phyloP scores from a whole-genome alignment of 768 basidiomycete species.

The Tricholoma hemisulphureum region DNA sequence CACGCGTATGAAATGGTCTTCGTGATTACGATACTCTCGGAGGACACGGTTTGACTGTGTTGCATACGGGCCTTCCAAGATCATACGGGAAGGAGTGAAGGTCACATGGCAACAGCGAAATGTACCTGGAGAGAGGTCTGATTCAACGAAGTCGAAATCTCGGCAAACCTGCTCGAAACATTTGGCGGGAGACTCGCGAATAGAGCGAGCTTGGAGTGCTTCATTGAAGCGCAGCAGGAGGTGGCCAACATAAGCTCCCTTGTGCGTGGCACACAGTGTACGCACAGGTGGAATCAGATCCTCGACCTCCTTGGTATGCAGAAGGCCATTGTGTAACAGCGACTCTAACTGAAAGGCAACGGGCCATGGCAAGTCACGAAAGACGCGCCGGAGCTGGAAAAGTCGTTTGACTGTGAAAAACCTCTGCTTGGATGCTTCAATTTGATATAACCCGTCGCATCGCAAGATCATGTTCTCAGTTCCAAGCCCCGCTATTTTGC shows the following conservation, averaged over 20 bases:
- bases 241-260: slow-evolving; percentile 36
- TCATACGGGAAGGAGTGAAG: slow-evolving; percentile 69
- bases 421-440: slow-evolving; percentile 47
- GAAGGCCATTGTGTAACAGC: slow-evolving; percentile 57
- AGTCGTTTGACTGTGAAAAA: slow-evolving; percentile 55
- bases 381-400: slow-evolving; percentile 40
- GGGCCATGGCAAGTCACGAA: slow-evolving; percentile 55
- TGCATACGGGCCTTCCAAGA: slow-evolving; percentile 74
- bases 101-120: slow-evolving; percentile 76
- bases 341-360: slow-evolving; percentile 79
- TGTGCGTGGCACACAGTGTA: slow-evolving; percentile 34
- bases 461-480: slow-evolving; percentile 30
- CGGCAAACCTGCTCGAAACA: slow-evolving; percentile 43
- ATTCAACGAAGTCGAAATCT: slow-evolving; percentile 23
- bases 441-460: slow-evolving; percentile 31
- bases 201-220: slow-evolving; percentile 41
- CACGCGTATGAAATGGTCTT: slow-evolving; percentile 76
- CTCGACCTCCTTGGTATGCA: slow-evolving; percentile 59
- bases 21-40: slow-evolving; percentile 56
- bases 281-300: slow-evolving; percentile 45
- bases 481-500: slow-evolving; percentile 45
- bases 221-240: slow-evolving; percentile 57
- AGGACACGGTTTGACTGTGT: slow-evolving; percentile 82
- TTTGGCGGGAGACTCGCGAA: slow-evolving; percentile 35
- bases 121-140: slow-evolving; percentile 32